Evolutionary conservation across 352 stramenopile genomes (phyloP).

Genomic region (Pythium dissotocum): DNA sequence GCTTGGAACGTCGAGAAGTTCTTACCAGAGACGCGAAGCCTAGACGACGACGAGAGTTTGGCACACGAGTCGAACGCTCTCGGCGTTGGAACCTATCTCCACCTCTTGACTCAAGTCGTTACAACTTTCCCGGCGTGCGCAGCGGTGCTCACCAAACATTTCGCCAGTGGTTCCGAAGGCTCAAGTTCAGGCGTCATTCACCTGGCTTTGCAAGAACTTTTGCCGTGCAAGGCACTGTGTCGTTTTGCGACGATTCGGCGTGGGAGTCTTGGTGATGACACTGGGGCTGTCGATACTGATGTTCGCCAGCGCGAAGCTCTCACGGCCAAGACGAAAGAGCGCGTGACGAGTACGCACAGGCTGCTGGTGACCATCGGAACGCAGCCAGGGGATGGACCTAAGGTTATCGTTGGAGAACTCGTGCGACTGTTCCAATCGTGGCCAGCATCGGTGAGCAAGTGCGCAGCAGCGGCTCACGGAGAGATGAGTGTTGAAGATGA

Average conservation of each 20-base stretch:
- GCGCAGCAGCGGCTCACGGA: background rate
- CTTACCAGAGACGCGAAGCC: conserved; percentile 16
- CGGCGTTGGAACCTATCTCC: conserved; percentile 69
- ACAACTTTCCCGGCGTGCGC: conserved; percentile 67
- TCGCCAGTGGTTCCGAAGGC: conserved; percentile 18
- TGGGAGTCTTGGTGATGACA: conserved; percentile 33
- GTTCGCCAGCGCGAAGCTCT: conserved; percentile 26
- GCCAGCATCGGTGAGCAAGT: conserved; percentile 30
- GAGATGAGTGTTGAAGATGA: conserved; percentile 63
- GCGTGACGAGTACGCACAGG: conserved; percentile 67
- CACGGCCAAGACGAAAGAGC: conserved; percentile 43
- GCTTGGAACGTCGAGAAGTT: conserved; percentile 63
- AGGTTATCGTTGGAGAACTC: conserved; percentile 75
- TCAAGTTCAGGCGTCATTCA: conserved; percentile 50
- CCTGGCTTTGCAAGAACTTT: conserved; percentile 62
- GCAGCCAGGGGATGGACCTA: conserved; percentile 76
- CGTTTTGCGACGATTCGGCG: conserved; percentile 56
- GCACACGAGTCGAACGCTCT: conserved; percentile 17
- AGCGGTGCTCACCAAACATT: conserved; percentile 62
- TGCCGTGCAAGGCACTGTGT: conserved; percentile 74
- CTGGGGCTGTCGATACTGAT: conserved; percentile 34
- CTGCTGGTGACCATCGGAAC: conserved; percentile 66
- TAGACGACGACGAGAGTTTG: conserved; percentile 9
- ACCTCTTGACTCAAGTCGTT: conserved; percentile 74
- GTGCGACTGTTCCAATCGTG: conserved; percentile 70